Evolutionary conservation across 2,329 filamentous ascomycete genomes (phyloP).

Genomic region (Lasiodiplodia gonubiensis): DNA sequence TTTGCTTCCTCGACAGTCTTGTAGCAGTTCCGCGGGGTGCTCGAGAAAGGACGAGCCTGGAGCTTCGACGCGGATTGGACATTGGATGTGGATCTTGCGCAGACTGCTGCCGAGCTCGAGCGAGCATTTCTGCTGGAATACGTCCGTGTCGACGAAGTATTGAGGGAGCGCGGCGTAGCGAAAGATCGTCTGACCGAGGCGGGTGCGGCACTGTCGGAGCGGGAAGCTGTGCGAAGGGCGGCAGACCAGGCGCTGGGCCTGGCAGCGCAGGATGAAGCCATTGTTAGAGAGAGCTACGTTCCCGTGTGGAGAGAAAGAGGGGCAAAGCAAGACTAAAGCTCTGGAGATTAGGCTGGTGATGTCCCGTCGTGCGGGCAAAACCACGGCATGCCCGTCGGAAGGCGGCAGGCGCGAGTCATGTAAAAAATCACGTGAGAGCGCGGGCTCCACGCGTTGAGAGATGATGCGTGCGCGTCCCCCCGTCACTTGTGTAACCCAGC

Average conservation of each 20-base stretch:
- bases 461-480: slow-evolving; percentile 5
- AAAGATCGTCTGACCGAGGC: slow-evolving; percentile 8
- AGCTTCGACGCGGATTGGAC: not conserved
- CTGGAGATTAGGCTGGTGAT: slow-evolving; percentile 14
- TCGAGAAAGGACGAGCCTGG: slow-evolving; percentile 21
- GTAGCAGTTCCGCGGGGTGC: slow-evolving; percentile 17
- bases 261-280: slow-evolving; percentile 7
- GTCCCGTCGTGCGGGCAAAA: slow-evolving; percentile 20
- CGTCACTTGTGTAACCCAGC: not conserved
- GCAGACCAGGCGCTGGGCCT: slow-evolving; percentile 12
- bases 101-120: not conserved
- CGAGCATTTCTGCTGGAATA: not conserved
- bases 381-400: slow-evolving; percentile 3
- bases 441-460: not conserved
- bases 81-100: not conserved
- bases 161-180: not conserved
- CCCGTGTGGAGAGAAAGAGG: not conserved
- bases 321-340: not conserved
- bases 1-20: slow-evolving; percentile 30
- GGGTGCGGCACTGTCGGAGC: slow-evolving; percentile 1
- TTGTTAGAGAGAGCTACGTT: not conserved
- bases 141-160: slow-evolving; percentile 1
- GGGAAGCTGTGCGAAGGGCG: slow-evolving; percentile 18
- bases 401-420: not conserved
- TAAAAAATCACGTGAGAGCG: not conserved